A percentile compares a stretch with the other conserved stretches of the same genome.
Evolutionary conservation across 305 asterid species (phyloP).

Genomic region (Petunia hybrid): DNA sequence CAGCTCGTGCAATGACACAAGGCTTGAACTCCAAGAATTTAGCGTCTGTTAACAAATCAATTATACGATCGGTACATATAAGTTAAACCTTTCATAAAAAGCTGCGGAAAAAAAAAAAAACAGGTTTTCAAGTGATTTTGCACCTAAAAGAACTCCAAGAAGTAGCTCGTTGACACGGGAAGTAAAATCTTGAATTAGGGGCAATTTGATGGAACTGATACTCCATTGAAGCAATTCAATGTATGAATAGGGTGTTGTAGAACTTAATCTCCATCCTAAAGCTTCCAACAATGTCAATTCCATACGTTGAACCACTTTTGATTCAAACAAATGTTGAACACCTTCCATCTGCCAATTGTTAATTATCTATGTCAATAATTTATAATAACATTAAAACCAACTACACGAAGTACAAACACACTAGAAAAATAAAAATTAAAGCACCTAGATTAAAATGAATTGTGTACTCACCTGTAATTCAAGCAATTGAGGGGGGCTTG

Average conservation of each 20-base stretch:
- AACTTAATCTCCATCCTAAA: slow-evolving; percentile 63
- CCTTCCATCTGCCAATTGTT: slow-evolving; percentile 50
- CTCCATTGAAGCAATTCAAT: slow-evolving; percentile 43
- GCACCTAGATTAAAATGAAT: neutral
- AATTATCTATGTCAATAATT: neutral
- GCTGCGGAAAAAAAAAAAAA: neutral
- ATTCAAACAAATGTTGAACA: slow-evolving; percentile 46
- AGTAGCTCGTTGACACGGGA: slow-evolving; percentile 48
- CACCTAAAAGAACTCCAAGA: slow-evolving; percentile 60
- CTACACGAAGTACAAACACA: neutral
- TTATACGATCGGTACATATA: neutral
- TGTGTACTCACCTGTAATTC: slow-evolving; percentile 64
- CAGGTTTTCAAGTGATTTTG: neutral
- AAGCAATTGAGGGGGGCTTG: slow-evolving; percentile 42
- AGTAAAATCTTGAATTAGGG: slow-evolving; percentile 41
- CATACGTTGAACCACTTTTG: slow-evolving; percentile 56
- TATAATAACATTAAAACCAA: neutral
- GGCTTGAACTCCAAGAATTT: slow-evolving; percentile 61
- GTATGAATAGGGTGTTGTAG: slow-evolving; percentile 64
- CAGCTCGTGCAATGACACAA: slow-evolving; percentile 55
- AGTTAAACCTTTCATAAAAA: neutral
- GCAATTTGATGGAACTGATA: slow-evolving; percentile 32
- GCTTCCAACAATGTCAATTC: slow-evolving; percentile 60
- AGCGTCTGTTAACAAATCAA: slow-evolving; percentile 47
- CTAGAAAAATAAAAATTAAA: neutral